Conservation (phyloP, 1,284 basidiomycete genomes). For the Ustilago esculenta region DNA sequence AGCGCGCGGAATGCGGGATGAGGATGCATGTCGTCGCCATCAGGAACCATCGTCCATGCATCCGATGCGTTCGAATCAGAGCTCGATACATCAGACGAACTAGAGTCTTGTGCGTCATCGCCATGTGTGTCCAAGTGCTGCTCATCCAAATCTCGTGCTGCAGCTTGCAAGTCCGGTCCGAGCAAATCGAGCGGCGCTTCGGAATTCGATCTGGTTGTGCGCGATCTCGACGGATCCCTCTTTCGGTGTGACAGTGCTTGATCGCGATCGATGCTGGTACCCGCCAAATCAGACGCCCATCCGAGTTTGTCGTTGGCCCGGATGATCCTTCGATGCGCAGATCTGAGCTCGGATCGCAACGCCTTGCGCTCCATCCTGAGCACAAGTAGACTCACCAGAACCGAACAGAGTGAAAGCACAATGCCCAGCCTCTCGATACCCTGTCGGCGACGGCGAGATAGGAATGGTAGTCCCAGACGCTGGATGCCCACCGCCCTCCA, state of each 20-base stretch:
- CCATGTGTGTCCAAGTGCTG: too few species aligned
- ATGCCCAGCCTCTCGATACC: conserved; percentile 55
- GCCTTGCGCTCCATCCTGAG: conserved; percentile 20
- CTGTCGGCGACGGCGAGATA: conserved; percentile 39
- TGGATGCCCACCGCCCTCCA: conserved; percentile 52
- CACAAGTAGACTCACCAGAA: conserved; percentile 26
- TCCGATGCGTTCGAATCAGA: conserved; percentile 14
- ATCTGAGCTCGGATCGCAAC: conserved; percentile 19
- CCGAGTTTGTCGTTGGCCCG: conserved; percentile 43
- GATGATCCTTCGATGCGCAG: conserved; percentile 40
- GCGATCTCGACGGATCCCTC: conserved; percentile 25
- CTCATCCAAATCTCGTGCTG: conserved; percentile 29
- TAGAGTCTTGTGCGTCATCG: too few species aligned
- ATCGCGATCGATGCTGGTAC: conserved; percentile 17
- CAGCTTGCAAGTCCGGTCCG: conserved; percentile 21
- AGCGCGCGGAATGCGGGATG: background rate
- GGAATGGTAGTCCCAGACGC: conserved; percentile 23
- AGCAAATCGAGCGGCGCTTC: conserved; percentile 10
- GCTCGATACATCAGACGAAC: background rate
- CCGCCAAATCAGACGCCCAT: conserved; percentile 30
- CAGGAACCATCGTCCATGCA: conserved; percentile 23
- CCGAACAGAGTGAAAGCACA: conserved; percentile 43
- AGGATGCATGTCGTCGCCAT: conserved; percentile 9
- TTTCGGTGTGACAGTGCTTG: conserved; percentile 28
- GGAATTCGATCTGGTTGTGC: too few species aligned